Percentiles rank a stretch among this genome's conserved stretches.
Evolutionary conservation across 2,329 filamentous ascomycete species (phyloP).

Genomic region (Fusarium vanettenii): DNA sequence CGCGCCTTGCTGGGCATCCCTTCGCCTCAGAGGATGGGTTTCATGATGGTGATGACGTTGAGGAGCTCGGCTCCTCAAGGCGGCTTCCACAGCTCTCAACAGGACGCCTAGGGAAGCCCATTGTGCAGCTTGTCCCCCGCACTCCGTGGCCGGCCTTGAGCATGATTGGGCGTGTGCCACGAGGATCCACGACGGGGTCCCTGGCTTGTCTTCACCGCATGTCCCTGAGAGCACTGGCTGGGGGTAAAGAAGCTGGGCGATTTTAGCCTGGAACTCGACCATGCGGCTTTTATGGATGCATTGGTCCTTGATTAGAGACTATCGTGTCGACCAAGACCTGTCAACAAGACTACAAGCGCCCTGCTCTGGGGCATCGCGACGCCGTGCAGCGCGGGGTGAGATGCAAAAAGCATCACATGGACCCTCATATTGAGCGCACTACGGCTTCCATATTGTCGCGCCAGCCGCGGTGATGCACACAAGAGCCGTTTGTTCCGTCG

Average conservation of each 20-base stretch:
- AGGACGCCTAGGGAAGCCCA: conserved; percentile 14
- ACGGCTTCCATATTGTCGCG: conserved; percentile 14
- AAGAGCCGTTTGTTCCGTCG: conserved; percentile 1
- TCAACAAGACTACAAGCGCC: not conserved
- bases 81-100: conserved; percentile 27
- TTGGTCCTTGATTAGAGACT: conserved; percentile 3
- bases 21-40: conserved; percentile 18
- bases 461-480: not conserved
- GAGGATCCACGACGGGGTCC: conserved; percentile 19
- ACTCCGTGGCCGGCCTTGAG: conserved; percentile 34
- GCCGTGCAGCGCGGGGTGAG: conserved; percentile 18
- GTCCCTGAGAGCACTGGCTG: conserved; percentile 27
- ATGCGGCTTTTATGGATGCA: conserved; percentile 38
- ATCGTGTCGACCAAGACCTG: conserved; percentile 7
- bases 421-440: not conserved
- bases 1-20: conserved; percentile 5
- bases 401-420: conserved; percentile 26
- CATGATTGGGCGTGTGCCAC: conserved; percentile 32
- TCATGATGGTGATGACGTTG: conserved; percentile 36
- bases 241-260: conserved; percentile 19
- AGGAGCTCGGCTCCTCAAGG: conserved; percentile 6
- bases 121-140: conserved; percentile 37
- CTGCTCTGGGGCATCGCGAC: conserved; percentile 15
- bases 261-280: conserved; percentile 16
- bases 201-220: conserved; percentile 41